Conservation (phyloP, 345 rosid genomes). For the Gossypium ekmanianum region DNA sequence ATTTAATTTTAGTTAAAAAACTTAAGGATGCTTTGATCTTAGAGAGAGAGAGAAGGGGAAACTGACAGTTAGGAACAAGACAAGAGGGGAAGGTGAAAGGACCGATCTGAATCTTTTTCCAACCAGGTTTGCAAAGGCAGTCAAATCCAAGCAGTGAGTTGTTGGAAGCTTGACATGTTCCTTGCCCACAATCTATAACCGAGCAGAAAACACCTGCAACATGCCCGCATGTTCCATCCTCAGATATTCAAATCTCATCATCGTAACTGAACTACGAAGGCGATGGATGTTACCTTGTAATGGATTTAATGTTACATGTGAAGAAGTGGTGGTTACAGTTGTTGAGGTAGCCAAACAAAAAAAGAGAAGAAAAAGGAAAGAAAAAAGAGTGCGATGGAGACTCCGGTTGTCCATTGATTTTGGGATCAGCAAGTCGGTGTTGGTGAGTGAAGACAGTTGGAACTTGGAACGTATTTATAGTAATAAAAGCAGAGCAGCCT, state of each 20-base stretch:
- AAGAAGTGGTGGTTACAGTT: neutral
- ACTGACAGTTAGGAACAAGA: slow-evolving; percentile 46
- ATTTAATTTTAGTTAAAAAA: no score
- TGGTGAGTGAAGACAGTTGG: neutral
- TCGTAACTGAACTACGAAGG: neutral
- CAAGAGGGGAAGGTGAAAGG: slow-evolving; percentile 35
- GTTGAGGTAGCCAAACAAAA: neutral
- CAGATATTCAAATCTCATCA: neutral
- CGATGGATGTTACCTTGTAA: neutral
- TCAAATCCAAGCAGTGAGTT: slow-evolving; percentile 22
- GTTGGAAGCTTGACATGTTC: slow-evolving; percentile 27
- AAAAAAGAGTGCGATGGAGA: neutral
- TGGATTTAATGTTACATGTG: neutral
- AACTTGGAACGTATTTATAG: neutral
- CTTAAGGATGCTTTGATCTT: neutral
- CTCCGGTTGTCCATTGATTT: neutral
- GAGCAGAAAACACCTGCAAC: slow-evolving; percentile 12
- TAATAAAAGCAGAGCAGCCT: neutral
- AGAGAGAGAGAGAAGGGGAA: neutral
- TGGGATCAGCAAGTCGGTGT: neutral
- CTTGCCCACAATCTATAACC: slow-evolving; percentile 32
- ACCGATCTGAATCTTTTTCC: slow-evolving; percentile 41
- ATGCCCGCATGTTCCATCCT: neutral
- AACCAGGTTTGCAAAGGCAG: slow-evolving; percentile 43
- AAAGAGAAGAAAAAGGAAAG: neutral